Percentiles rank a stretch among this genome's conserved stretches.
Conservation (phyloP, 176 grass and related monocot genomes). For the Aegilops tauschii region DNA sequence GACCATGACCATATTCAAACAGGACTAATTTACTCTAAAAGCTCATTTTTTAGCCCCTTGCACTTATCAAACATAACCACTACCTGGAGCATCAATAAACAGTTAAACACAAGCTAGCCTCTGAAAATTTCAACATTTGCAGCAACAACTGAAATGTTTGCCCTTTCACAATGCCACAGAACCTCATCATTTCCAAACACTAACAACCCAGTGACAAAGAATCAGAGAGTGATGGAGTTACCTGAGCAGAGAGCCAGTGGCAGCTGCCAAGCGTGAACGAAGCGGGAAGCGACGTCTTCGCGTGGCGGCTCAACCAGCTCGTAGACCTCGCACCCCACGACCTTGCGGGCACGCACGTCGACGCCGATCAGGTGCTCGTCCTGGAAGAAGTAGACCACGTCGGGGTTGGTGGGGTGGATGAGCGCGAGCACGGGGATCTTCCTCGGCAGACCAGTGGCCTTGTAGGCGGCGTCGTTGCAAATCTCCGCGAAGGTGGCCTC, state of each 20-base stretch:
- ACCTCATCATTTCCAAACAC: not conserved
- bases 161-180: not conserved
- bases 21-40: not conserved
- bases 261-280: not conserved
- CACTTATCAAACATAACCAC: not conserved
- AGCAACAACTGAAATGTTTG: not conserved
- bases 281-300: not conserved
- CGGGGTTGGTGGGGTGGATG: not conserved
- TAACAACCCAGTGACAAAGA: not conserved
- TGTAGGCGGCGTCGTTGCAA: not conserved
- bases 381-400: not conserved
- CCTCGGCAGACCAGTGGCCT: not conserved
- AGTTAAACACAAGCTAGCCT: not conserved
- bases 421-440: conserved; percentile 2
- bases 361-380: not conserved
- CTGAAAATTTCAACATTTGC: not conserved
- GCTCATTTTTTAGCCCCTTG: not conserved
- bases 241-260: not conserved
- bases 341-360: not conserved
- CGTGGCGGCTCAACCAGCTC: not conserved
- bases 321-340: not conserved
- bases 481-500: not conserved
- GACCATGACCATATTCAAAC: too few relatives aligned
- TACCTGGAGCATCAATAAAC: not conserved
- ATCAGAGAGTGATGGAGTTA: not conserved